Evolutionary conservation across 805 yeast genomes (phyloP), one percentile per base, ranked within the genome.

Genomic region (Yamadazyma phyllophila): DNA sequence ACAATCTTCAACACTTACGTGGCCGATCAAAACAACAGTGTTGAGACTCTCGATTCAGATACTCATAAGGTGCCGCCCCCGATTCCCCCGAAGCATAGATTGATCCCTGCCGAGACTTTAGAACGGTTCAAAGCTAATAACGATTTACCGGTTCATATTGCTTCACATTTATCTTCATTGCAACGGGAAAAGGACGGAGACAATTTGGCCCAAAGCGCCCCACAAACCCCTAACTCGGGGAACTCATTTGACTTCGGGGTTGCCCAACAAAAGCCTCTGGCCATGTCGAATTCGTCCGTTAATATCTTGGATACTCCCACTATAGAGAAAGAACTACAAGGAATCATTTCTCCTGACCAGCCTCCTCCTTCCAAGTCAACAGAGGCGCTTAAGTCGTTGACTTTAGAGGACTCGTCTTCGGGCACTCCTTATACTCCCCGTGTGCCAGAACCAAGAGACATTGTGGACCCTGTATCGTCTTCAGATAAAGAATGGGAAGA

Each of bases 241-340:
- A 51, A 50, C 12, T 59, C 67, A 6, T 66, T 69, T 51, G 74
- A 69, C 42, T 68, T 69, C 53, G 39, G 24, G 32, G 32, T 13
- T 4, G 29, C 39, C 12, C 50, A 50, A 26, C 47, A 36, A 8
- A 55, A 49, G 36, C 60, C 54, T 15, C 54, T 53, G 6, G 65
- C 62, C 4, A 46, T 62, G 47, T 65, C 71, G 15, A 65, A 61
- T 48, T 59, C 70, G 3, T 67, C 73, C 14, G 50, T 71, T 44
- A 65, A 69, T 40, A 71, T 69, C 9, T 55, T 70, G 40, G 69
- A 63, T 44, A 59, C 65, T 7, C 63, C 65, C 0, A 52, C 59
- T 5, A 50, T 53, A 2, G 63, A 59, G 17, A 38, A 56, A 1
- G 60, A 58, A 15, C 55, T 58, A 41, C 50, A 48, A 30, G 52